Evolutionary conservation across 1,139 yeast species (phyloP), one percentile per base, ranked within the genome.

Genomic region (Yamadazyma conglobata): DNA sequence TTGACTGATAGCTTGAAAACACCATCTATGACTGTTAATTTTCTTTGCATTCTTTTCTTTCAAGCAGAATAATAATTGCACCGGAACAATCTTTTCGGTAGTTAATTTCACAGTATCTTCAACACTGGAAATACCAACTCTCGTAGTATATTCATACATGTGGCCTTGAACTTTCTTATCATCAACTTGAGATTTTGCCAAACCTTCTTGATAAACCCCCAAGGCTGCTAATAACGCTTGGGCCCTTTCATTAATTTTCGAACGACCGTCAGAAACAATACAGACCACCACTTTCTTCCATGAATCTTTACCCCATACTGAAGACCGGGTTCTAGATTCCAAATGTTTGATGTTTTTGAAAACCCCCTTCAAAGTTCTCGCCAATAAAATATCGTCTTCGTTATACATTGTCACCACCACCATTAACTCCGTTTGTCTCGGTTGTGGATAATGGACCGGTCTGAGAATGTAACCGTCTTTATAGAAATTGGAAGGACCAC

Each of bases 281-380:
- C 73, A 67, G 19, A 68, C 74, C 17, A 67, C 73, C 14, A 68
- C 57, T 40, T 68, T 68, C 39, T 68, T 68, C 74, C 74, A 68
- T 6, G 71, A 63, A 42, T 66, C 72, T 33, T 62, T 62, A 22
- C 74, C 74, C 74, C 74, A 68, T 14, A 58, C 60, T 3, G 60
- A 46, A 11, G 70, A 60, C 42, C 67, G 52, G 6, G 60, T 55
- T 43, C 70, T 54, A 8, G 72, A 64, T 43, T 66, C 71, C 42
- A 68, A 56, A 42, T 68, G 68, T 45, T 68, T 67, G 41, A 68
- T 68, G 42, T 68, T 68, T 35, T 68, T 67, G 46, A 68, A 66
- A 4, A 68, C 66, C 23, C 74, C 74, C 43, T 68, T 67, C 37
- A 68, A 56, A 2, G 74, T 68, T 31, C 70, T 52, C 2, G 72